Base-by-base conservation (phyloP, 179 eudicot species). In the Gypsophila paniculata region DNA sequence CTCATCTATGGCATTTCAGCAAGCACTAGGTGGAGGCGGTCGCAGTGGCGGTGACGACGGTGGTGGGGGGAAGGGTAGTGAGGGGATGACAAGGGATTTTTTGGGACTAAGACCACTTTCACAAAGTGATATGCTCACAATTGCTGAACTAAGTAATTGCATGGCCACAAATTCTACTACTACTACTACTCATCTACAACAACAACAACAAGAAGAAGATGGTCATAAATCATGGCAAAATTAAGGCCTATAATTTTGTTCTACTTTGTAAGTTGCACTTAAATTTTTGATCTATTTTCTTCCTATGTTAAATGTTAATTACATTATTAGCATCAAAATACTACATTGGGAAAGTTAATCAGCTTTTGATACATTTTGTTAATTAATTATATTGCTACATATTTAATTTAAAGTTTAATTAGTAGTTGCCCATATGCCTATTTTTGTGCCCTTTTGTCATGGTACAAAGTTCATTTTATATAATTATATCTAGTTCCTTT, bases 1-100 rank as follows among this genome's bases (percentile, higher is more conserved):
- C 34, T 29, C 34, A 1, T 29, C 34, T 1, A 1, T 29, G 34
- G 34, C 34, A 29, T 29, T 29, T 29, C 34, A 29, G 4, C 34
- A 29, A 29, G 34, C 34, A n/a, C 52, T 73, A 25, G 17, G n/a
- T n/a, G n/a, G 66, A 1, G 68, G 22, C 6, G 53, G 36, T 9
- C 22, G 29, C 61, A 65, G 17, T 6, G 60, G 67, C 7, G 69
- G 61, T 44, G 75, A 19, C 12, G 53, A 39, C 22, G 74, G 60
- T 4, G 36, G 58, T 10, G 70, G 74, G 0, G 69, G 73, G 6
- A 67, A 72, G 14, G 74, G 73, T 4, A 77, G 79, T 72, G 90
- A 86, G 34, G 88, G 84, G n/a, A 78, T 89, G 86, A 91, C 97
- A 23, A 88, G 90, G 77, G 96, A 91, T 68, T 91, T 91, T 70